Base-by-base conservation (phyloP, 345 rosid genomes). In the Aethionema arabicum region DNA sequence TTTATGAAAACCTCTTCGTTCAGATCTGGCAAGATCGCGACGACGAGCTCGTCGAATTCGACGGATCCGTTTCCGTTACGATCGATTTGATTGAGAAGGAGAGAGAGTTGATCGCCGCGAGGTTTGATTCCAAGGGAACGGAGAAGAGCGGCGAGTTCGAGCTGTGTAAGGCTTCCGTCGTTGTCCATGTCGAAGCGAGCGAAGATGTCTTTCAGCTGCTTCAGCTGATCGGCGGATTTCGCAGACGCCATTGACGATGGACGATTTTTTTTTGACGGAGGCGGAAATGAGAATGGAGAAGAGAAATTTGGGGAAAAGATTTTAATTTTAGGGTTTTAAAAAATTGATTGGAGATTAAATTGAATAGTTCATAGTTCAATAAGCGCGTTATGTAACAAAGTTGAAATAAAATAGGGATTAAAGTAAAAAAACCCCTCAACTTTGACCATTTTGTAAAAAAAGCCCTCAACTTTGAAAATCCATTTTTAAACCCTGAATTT, bases 81-180 rank as follows among this genome's bases (percentile, higher is more conserved):
- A 47, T 89, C 96, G 72, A 92, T 83, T 63, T 84, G 78, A 53
- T 80, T 37, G 2, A 92, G 72, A 46, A 89, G 64, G 27, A 56
- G 52, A 39, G 79, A 81, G 47, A 93, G 81, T 35, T 87, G 95
- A 58, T 93, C 97, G 3, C 96, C 96, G 2, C 79, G 68, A 0
- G 98, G 96, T 71, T 87, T 92, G 57, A 89, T 80, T 7, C 98
- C 97, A 11, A 89, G 70, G 33, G 98, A 83, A 6, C 97, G 88
- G 30, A 92, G 82, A 48, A 92, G 91, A 5, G 98, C 93, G 10
- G 93, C 98, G 39, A 92, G 86, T 56, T 89, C 98, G 0, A 92
- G 87, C 50, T 81, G 88, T 1, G 95, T 87, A 5, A 87, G 77
- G 82, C 89, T 87, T 57, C 87, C 95, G 59, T 87, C 91, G 9